These are phyloP conservation scores for Penicillium italicum DNA, from an alignment of 2,329 filamentous ascomycete genomes.

Conservation along the genomic window DNA sequence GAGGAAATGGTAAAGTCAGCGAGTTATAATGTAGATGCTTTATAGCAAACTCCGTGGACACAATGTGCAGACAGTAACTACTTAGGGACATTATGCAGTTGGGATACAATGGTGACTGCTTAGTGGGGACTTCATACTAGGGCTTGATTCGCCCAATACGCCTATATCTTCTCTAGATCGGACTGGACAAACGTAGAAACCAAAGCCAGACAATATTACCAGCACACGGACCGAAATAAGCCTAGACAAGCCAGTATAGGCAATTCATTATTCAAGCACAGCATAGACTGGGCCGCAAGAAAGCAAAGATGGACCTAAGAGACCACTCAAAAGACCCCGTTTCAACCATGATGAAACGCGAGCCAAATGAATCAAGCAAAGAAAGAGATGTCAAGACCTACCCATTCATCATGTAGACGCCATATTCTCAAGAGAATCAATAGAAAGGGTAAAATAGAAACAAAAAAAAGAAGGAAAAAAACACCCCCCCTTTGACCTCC, in stretches of 20 bases:
- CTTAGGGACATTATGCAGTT: background rate
- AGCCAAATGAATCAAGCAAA: background rate
- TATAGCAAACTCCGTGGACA: background rate
- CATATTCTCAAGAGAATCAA: constrained; percentile 3
- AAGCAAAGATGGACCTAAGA: background rate
- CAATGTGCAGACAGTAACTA: no score
- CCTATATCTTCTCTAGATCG: background rate
- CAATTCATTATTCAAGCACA: constrained; percentile 3
- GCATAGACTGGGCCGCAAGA: background rate
- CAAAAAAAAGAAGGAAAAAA: background rate
- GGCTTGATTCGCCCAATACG: background rate
- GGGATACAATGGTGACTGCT: background rate
- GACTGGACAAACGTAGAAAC: background rate
- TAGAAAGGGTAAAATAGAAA: constrained; percentile 1
- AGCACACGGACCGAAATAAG: background rate
- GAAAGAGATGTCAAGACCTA: constrained; percentile 1
- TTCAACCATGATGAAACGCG: background rate
- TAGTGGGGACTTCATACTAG: background rate
- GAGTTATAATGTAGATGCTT: background rate
- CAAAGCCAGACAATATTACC: background rate
- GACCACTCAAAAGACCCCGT: background rate
- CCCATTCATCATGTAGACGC: constrained; percentile 6
- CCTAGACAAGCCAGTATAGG: background rate
- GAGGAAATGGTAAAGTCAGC: background rate
- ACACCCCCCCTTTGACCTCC: constrained; percentile 1